Evolutionary conservation across 2,329 filamentous ascomycete genomes (phyloP).

Genomic region (Trichoderma sp.): DNA sequence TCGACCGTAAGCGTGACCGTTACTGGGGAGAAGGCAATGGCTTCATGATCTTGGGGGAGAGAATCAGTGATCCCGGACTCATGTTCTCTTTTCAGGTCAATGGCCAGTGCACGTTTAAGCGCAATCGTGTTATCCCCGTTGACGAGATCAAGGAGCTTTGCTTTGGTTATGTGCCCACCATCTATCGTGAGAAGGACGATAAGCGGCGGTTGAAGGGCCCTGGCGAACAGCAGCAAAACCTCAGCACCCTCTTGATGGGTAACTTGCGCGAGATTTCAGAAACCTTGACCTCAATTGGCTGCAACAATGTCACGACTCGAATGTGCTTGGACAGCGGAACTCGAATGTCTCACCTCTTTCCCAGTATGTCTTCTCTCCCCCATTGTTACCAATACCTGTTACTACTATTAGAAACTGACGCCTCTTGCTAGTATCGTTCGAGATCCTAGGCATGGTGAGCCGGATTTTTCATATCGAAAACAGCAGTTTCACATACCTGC

Average conservation of each 20-base stretch:
- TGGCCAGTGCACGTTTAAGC: constrained; percentile 46
- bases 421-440: constrained; percentile 49
- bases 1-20: constrained; percentile 49
- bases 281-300: constrained; percentile 52
- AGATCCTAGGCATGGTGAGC: constrained; percentile 57
- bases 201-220: constrained; percentile 38
- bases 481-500: constrained; percentile 52
- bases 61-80: constrained; percentile 49
- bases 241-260: constrained; percentile 47
- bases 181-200: constrained; percentile 45
- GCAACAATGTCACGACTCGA: constrained; percentile 50
- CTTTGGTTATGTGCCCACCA: constrained; percentile 55
- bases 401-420: not conserved
- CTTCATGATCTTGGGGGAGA: constrained; percentile 47
- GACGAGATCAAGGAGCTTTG: constrained; percentile 53
- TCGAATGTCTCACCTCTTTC: constrained; percentile 48
- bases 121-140: constrained; percentile 52
- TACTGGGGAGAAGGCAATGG: constrained; percentile 57
- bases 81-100: constrained; percentile 54
- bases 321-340: constrained; percentile 40
- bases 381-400: no score
- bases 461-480: constrained; percentile 48
- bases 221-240: constrained; percentile 41
- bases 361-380: constrained; percentile 35
- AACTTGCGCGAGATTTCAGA: constrained; percentile 49